phyloP scores from a whole-genome alignment of 306 rosid species.

The Bauhinia variegata region DNA sequence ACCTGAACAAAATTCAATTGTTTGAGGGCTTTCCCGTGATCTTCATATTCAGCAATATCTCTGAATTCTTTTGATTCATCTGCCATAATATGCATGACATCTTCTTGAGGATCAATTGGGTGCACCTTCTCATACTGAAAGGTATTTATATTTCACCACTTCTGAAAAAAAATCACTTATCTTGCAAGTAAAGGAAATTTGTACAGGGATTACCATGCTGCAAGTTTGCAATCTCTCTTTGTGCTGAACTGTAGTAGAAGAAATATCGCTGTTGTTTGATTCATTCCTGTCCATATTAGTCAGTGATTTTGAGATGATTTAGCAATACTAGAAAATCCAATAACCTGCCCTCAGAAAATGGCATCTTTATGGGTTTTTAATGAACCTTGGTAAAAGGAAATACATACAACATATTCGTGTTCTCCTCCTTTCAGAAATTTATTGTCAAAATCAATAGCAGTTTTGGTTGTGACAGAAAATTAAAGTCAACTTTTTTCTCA shows the following conservation, averaged over 20 bases:
- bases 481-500: not conserved
- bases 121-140: constrained; percentile 64
- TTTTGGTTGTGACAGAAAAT: constrained; percentile 25
- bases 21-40: constrained; percentile 31
- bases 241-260: constrained; percentile 39
- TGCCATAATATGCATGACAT: constrained; percentile 29
- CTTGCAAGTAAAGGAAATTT: constrained; percentile 12
- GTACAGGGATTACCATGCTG: constrained; percentile 39
- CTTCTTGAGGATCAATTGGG: constrained; percentile 51
- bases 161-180: constrained; percentile 21
- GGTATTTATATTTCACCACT: constrained; percentile 28
- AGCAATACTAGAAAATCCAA: constrained; percentile 21
- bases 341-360: constrained; percentile 20
- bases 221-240: constrained; percentile 34
- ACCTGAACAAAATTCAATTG: constrained; percentile 33
- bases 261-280: constrained; percentile 33
- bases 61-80: constrained; percentile 31
- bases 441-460: constrained; percentile 9
- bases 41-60: constrained; percentile 40
- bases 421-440: constrained; percentile 10
- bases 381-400: not conserved
- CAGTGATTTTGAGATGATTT: constrained; percentile 22
- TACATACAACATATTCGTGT: not conserved
- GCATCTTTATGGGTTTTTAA: not conserved
- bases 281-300: constrained; percentile 44